Conservation (phyloP, 768 basidiomycete species). For the Fomitopsis pulvina region DNA sequence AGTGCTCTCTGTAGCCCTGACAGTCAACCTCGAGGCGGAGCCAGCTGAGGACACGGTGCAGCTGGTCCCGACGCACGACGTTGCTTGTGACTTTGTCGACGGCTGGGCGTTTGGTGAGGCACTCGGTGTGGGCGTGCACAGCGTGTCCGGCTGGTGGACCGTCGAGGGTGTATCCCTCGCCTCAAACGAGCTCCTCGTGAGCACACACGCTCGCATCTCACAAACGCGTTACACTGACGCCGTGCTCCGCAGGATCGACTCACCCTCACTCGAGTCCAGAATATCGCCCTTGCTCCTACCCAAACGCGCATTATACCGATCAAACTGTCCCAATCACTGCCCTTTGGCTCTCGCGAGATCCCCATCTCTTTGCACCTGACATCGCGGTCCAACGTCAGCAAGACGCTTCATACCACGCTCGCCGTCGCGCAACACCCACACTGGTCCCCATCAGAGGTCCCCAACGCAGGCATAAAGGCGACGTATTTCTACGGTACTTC, state of each 20-base stretch:
- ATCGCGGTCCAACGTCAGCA: constrained; percentile 8
- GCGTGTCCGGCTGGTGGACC: constrained; percentile 49
- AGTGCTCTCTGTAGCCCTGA: constrained; percentile 47
- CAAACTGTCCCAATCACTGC: constrained; percentile 33
- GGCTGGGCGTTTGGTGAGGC: constrained; percentile 72
- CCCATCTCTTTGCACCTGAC: constrained; percentile 32
- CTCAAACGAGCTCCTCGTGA: not conserved
- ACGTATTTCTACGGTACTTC: constrained; percentile 52
- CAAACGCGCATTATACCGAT: constrained; percentile 61
- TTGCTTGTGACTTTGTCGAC: constrained; percentile 63
- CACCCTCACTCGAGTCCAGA: constrained; percentile 6
- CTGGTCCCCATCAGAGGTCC: constrained; percentile 32
- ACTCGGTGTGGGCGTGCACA: constrained; percentile 58
- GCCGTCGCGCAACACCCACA: constrained; percentile 37
- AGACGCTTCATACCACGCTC: constrained; percentile 31
- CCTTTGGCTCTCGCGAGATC: constrained; percentile 31
- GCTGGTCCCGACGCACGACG: constrained; percentile 45
- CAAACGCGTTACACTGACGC: not conserved
- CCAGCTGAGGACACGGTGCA: constrained; percentile 22
- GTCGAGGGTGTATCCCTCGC: constrained; percentile 26
- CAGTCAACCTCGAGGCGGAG: constrained; percentile 39
- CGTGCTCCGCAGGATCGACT: not conserved
- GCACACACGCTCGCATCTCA: constrained; percentile 10
- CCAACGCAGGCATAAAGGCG: constrained; percentile 35
- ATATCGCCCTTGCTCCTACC: constrained; percentile 44